Base-by-base conservation (phyloP, 1,284 basidiomycete species). In the Cutaneotrichosporon cutaneum region DNA sequence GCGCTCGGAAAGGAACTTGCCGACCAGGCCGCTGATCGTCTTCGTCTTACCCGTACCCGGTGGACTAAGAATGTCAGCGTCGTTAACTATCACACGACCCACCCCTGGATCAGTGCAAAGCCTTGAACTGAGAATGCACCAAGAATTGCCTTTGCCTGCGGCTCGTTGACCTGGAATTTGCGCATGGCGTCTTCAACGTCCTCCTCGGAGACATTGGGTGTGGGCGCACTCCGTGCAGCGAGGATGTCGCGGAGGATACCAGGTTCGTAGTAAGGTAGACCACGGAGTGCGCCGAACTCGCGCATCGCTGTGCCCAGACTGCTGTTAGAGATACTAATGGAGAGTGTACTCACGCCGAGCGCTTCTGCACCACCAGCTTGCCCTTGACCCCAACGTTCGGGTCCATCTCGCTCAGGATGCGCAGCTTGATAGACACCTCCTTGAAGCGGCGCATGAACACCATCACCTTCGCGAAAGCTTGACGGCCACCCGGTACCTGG, bases 41-140 rank as follows among this genome's bases (percentile, higher is more conserved):
- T 93, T 97, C 11, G 96, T 99, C 81, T 99, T 99, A 45, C 96
- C 96, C 0, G 96, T 99, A 67, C 96, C 96, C 1, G 96, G 96
- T 30, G 96, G 96, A 54, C 94, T 94, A 70, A 4, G n/a, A 1
- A 10, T 22, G 50, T 47, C 3, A 39, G 27, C 27, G n/a, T n/a
- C n/a, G n/a, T n/a, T n/a, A n/a, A 42, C 18, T 39, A 27, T 26
- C 22, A 16, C 33, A n/a, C 0, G 4, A 79, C 85, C 66, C 73
- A 94, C 94, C 95, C 96, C 84, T 99, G 96, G 61, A 99, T 95
- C 36, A 99, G 82, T 0, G 88, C 86, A 73, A 99, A 97, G 1
- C 94, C 96, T 24, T 87, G 80, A 0, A 85, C 85, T 45, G 80
- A 78, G 68, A 96, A 82, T 0, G 93, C 86, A 26, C 87, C 87